phyloP scores from a whole-genome alignment of 768 basidiomycete species.

The Suillus discolor region DNA sequence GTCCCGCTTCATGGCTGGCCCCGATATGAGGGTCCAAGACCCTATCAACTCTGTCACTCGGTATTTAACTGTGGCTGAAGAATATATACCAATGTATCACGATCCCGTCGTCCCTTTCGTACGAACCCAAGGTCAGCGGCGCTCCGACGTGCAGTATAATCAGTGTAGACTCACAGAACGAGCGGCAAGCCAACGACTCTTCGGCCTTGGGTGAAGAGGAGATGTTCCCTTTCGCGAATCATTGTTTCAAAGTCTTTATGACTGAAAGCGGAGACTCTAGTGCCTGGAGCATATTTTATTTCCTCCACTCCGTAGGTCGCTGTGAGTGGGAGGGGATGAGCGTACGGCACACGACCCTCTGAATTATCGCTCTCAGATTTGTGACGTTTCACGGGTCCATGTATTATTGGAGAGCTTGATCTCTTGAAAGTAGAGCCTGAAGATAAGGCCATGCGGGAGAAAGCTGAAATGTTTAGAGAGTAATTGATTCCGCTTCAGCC shows the following conservation, averaged over 20 bases:
- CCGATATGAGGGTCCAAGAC: not conserved
- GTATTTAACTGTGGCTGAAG: not conserved
- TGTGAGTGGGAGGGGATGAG: slow-evolving; percentile 21
- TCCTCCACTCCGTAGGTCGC: slow-evolving; percentile 31
- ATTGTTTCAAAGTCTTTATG: slow-evolving; percentile 19
- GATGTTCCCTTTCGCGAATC: slow-evolving; percentile 18
- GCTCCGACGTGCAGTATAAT: not conserved
- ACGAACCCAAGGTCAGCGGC: slow-evolving; percentile 15
- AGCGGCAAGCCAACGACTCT: slow-evolving; percentile 27
- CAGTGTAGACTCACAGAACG: slow-evolving; percentile 24
- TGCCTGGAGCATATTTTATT: slow-evolving; percentile 20
- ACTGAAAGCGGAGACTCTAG: slow-evolving; percentile 15
- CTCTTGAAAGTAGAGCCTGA: slow-evolving; percentile 20
- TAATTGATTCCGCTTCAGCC: not conserved
- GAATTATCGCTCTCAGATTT: slow-evolving; percentile 20
- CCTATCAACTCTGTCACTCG: slow-evolving; percentile 1
- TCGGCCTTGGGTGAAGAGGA: slow-evolving; percentile 24
- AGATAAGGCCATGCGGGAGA: slow-evolving; percentile 1
- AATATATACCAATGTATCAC: slow-evolving; percentile 30
- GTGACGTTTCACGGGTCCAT: slow-evolving; percentile 19
- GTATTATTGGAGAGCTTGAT: slow-evolving; percentile 4
- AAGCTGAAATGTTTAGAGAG: not conserved
- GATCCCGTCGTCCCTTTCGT: slow-evolving; percentile 30
- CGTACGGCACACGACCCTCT: slow-evolving; percentile 4
- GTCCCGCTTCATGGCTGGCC: not conserved